phyloP scores from a whole-genome alignment of 352 stramenopile genomes.

The Globisporangium iwayamae region DNA sequence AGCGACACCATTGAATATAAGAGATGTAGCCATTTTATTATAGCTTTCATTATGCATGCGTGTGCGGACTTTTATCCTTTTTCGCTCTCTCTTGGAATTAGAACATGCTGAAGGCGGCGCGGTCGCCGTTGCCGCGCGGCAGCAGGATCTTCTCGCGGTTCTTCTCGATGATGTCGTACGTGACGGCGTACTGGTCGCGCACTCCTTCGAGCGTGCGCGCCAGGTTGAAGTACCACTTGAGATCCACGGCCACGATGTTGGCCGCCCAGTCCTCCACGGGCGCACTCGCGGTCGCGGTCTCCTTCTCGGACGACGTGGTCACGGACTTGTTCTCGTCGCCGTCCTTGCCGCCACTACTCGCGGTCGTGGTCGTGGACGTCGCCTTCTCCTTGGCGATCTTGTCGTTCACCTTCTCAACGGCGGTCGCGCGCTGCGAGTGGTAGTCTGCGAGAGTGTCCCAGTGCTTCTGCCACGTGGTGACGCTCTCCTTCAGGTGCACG shows the following conservation, averaged over 20 bases:
- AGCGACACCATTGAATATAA: background rate
- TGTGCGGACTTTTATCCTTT: background rate
- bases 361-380: slow-evolving; percentile 53
- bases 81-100: slow-evolving; percentile 29
- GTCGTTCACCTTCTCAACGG: slow-evolving; percentile 69
- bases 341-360: slow-evolving; percentile 58
- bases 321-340: slow-evolving; percentile 72
- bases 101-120: slow-evolving; percentile 80
- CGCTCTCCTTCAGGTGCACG: slow-evolving; percentile 62
- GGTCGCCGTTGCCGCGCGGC: slow-evolving; percentile 61
- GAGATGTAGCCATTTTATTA: background rate
- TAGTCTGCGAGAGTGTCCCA: slow-evolving; percentile 78
- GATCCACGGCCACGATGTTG: slow-evolving; percentile 65
- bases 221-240: slow-evolving; percentile 87
- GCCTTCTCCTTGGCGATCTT: slow-evolving; percentile 61
- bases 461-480: slow-evolving; percentile 69
- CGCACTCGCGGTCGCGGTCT: slow-evolving; percentile 26
- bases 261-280: slow-evolving; percentile 56
- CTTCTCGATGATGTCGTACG: slow-evolving; percentile 65
- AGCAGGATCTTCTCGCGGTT: slow-evolving; percentile 82
- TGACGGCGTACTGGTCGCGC: slow-evolving; percentile 75
- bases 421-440: slow-evolving; percentile 50
- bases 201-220: slow-evolving; percentile 61
- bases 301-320: slow-evolving; percentile 54
- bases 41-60: background rate